Conservation (phyloP, 1,284 basidiomycete species). For the Lentinula novae-zelandiae region DNA sequence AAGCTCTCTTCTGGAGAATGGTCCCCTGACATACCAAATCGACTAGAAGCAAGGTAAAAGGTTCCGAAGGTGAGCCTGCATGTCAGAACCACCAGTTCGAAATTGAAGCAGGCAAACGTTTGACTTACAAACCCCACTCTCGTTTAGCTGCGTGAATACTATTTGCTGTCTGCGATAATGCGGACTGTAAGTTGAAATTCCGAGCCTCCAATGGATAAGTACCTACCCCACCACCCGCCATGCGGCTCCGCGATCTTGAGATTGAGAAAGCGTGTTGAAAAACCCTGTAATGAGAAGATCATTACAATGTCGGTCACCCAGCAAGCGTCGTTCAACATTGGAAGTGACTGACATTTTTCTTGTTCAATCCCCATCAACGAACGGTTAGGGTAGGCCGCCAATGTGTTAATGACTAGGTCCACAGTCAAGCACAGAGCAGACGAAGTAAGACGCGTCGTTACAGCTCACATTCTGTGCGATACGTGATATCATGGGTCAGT, state of each 20-base stretch:
- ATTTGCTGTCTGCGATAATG: conserved; percentile 44
- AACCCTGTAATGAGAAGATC: conserved; percentile 40
- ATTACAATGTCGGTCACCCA: too few relatives aligned
- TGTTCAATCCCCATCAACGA: conserved; percentile 58
- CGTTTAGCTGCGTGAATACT: conserved; percentile 48
- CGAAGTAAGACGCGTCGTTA: not conserved
- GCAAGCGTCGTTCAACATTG: not conserved
- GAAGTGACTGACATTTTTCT: conserved; percentile 42
- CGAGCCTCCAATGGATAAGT: not conserved
- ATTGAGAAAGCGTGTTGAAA: conserved; percentile 43
- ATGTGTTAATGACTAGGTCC: conserved; percentile 36
- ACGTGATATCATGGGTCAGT: not conserved
- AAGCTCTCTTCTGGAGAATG: not conserved
- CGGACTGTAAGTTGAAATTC: not conserved
- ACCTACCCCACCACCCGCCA: conserved; percentile 57
- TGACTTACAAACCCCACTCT: conserved; percentile 34
- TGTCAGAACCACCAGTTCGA: not conserved
- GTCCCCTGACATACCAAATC: conserved; percentile 22
- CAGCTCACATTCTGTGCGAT: not conserved
- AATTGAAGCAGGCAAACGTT: not conserved
- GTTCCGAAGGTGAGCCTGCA: not conserved
- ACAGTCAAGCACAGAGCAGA: not conserved
- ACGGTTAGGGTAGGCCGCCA: conserved; percentile 42
- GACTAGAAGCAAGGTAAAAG: conserved; percentile 17
- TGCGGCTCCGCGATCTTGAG: conserved; percentile 45